Evolutionary conservation across 192 early-diverging fungal genomes (phyloP).

Genomic region (Coemansia sp.): DNA sequence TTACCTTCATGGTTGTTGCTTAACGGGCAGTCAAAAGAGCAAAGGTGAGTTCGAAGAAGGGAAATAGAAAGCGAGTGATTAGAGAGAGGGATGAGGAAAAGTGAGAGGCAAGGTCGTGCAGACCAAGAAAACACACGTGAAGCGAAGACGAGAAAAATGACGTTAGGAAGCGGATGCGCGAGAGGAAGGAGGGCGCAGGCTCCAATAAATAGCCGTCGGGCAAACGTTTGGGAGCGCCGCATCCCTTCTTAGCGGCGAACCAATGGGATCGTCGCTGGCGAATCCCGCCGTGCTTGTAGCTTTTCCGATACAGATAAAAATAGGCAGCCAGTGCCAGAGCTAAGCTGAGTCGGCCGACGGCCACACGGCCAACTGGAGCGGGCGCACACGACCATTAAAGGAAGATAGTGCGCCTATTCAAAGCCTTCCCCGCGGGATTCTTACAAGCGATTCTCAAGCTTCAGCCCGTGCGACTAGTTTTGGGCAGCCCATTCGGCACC

Average conservation of each 20-base stretch:
- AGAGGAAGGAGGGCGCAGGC: neutral
- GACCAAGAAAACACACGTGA: conserved; percentile 33
- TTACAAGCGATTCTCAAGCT: neutral
- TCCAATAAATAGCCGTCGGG: conserved; percentile 6
- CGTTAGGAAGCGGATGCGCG: conserved; percentile 1
- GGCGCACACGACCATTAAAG: neutral
- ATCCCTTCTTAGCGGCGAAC: conserved; percentile 3
- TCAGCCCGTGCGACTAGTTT: neutral
- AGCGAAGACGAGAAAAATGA: conserved; percentile 6
- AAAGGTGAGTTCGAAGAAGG: neutral
- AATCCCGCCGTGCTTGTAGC: neutral
- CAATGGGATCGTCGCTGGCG: conserved; percentile 11
- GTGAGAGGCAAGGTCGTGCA: neutral
- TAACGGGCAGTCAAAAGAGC: conserved; percentile 7
- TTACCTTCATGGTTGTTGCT: conserved; percentile 30
- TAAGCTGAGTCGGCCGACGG: neutral
- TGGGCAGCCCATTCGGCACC: neutral
- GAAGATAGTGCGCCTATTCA: neutral
- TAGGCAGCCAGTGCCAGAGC: no score
- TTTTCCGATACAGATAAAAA: neutral
- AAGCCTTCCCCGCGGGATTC: neutral
- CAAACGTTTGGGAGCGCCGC: conserved; percentile 5
- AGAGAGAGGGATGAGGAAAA: conserved; percentile 1
- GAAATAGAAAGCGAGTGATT: neutral
- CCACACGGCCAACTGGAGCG: neutral